Evolutionary conservation across 176 grass and related monocot genomes (phyloP).

Genomic region (Carex parvula): DNA sequence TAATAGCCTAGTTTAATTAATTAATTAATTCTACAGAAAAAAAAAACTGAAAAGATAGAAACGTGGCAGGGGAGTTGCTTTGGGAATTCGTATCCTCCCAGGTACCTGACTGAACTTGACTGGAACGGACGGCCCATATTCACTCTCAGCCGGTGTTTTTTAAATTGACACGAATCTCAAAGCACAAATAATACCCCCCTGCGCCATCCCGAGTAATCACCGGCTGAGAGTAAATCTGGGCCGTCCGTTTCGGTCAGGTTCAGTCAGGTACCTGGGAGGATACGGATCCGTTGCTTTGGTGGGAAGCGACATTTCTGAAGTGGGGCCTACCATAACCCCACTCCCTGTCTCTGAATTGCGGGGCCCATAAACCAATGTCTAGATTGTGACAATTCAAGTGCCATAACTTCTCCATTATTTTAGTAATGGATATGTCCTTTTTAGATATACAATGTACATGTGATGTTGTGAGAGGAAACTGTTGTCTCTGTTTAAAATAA

Average conservation of each 20-base stretch:
- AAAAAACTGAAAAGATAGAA: background rate
- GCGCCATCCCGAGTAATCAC: too few species aligned
- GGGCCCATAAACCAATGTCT: background rate
- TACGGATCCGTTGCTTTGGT: background rate
- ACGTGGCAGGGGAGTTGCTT: background rate
- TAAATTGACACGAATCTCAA: too few species aligned
- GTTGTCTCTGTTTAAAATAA: background rate
- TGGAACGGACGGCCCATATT: too few species aligned
- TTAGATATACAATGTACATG: rapidly evolving
- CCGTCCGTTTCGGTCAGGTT: too few species aligned
- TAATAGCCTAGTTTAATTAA: background rate
- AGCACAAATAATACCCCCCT: too few species aligned
- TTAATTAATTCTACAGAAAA: background rate
- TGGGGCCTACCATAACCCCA: background rate
- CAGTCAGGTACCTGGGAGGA: too few species aligned
- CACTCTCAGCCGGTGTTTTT: too few species aligned
- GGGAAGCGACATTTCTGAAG: background rate
- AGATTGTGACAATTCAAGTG: background rate
- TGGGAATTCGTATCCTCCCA: too few species aligned
- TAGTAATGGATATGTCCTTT: background rate
- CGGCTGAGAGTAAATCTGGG: too few species aligned
- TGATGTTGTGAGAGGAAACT: background rate
- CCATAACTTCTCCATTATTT: background rate
- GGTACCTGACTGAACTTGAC: too few species aligned
- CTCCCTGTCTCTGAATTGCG: background rate